Evolutionary conservation across 371 early-diverging fungal genomes (phyloP).

Genomic region (Nematocida sp.): DNA sequence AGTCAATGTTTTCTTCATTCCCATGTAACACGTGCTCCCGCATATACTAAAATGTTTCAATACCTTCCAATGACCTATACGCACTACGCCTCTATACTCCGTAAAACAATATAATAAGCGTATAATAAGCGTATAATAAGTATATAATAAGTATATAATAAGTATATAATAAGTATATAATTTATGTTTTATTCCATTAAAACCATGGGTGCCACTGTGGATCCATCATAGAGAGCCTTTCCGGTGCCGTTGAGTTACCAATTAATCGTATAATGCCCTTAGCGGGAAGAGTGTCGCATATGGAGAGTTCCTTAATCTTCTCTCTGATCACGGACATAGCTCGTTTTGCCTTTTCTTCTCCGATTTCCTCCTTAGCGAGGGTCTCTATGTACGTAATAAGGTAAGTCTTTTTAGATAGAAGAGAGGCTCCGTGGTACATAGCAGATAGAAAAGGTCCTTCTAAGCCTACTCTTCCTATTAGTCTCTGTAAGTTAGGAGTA

Average conservation of each 20-base stretch:
- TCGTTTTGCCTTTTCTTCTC: constrained; percentile 24
- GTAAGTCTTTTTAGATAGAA: constrained; percentile 34
- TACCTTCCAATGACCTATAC: no score
- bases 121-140: background rate
- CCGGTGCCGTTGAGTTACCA: constrained; percentile 45
- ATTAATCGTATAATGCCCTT: constrained; percentile 37
- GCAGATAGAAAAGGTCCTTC: constrained; percentile 59
- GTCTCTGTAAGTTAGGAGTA: constrained; percentile 59
- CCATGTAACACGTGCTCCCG: no score
- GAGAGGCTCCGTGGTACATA: constrained; percentile 45
- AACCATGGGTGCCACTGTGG: constrained; percentile 59
- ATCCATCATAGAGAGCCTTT: constrained; percentile 54
- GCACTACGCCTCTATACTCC: no score
- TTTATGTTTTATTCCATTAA: no score
- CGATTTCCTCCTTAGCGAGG: constrained; percentile 37
- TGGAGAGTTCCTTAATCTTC: constrained; percentile 26
- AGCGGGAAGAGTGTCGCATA: constrained; percentile 3
- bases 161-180: no score
- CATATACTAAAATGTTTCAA: no score
- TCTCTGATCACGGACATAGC: constrained; percentile 14
- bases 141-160: no score
- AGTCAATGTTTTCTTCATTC: constrained; percentile 25
- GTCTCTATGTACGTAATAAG: constrained; percentile 30
- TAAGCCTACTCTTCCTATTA: constrained; percentile 56
- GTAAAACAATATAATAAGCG: background rate